A percentile compares a stretch with the other conserved stretches of the same genome.
Evolutionary conservation across 2,329 filamentous ascomycete species (phyloP).

Genomic region (Trichoderma koningiopsis): DNA sequence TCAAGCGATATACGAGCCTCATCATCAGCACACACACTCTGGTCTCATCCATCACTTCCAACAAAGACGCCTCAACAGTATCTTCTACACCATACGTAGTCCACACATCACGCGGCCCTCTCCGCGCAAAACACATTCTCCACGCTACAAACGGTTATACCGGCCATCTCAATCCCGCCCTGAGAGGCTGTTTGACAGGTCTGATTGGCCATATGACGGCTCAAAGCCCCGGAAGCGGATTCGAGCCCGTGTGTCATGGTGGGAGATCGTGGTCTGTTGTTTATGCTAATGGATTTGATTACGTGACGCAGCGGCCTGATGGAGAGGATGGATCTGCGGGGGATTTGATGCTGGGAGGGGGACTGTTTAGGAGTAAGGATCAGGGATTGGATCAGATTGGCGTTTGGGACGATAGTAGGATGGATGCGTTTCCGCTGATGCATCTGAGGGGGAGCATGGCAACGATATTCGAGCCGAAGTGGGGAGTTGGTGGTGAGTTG

Average conservation of each 20-base stretch:
- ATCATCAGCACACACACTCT: slow-evolving; percentile 45
- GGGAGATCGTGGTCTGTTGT: slow-evolving; percentile 54
- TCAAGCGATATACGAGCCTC: slow-evolving; percentile 40
- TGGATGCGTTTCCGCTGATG: slow-evolving; percentile 44
- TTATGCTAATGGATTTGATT: slow-evolving; percentile 52
- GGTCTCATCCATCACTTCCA: slow-evolving; percentile 36
- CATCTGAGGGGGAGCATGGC: slow-evolving; percentile 48
- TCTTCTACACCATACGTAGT: slow-evolving; percentile 44
- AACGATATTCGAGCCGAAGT: slow-evolving; percentile 44
- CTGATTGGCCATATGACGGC: slow-evolving; percentile 54
- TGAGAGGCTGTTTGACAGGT: slow-evolving; percentile 50
- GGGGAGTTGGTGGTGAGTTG: slow-evolving; percentile 39
- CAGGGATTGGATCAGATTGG: slow-evolving; percentile 51
- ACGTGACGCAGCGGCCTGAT: slow-evolving; percentile 51
- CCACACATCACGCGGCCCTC: slow-evolving; percentile 47
- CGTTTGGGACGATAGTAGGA: slow-evolving; percentile 47
- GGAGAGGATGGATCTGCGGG: slow-evolving; percentile 36
- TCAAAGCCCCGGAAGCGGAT: slow-evolving; percentile 45
- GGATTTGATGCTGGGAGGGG: slow-evolving; percentile 59
- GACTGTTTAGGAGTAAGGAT: slow-evolving; percentile 46
- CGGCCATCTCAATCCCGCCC: slow-evolving; percentile 52
- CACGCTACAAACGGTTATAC: slow-evolving; percentile 61
- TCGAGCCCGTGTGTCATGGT: slow-evolving; percentile 36
- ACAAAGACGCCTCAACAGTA: slow-evolving; percentile 13
- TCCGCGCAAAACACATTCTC: slow-evolving; percentile 54